Percentiles rank a stretch among this genome's conserved stretches.
Conservation (phyloP, 345 rosid species). For the Clausena lansium region DNA sequence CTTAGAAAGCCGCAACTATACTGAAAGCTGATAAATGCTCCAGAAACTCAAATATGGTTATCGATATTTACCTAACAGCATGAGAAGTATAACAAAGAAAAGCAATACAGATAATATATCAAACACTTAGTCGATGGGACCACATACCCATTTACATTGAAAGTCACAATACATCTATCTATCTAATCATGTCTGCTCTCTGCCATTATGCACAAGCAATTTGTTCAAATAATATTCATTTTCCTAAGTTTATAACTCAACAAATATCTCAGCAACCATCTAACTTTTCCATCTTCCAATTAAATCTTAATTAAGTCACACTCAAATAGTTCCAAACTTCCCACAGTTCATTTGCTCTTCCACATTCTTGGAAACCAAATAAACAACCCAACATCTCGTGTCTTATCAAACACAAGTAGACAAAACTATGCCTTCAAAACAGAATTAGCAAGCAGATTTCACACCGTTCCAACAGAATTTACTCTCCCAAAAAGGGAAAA, state of each 20-base stretch:
- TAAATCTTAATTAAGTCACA: background rate
- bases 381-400: background rate
- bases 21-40: background rate
- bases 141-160: conserved; percentile 24
- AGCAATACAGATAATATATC: background rate
- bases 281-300: background rate
- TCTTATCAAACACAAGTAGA: background rate
- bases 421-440: background rate
- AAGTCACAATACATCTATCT: conserved; percentile 18
- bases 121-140: conserved; percentile 24
- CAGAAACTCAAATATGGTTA: background rate
- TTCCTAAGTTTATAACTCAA: background rate
- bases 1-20: background rate
- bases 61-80: background rate
- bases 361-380: conserved; percentile 8
- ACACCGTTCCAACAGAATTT: background rate
- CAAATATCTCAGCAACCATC: background rate
- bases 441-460: background rate
- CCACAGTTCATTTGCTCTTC: background rate
- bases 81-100: background rate
- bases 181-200: conserved; percentile 4
- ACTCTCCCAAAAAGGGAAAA: background rate
- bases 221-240: background rate
- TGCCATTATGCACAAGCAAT: background rate
- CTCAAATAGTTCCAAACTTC: background rate